Evolutionary conservation across 2,329 filamentous ascomycete genomes (phyloP).

Genomic region (Ascocoryne sarcoides): DNA sequence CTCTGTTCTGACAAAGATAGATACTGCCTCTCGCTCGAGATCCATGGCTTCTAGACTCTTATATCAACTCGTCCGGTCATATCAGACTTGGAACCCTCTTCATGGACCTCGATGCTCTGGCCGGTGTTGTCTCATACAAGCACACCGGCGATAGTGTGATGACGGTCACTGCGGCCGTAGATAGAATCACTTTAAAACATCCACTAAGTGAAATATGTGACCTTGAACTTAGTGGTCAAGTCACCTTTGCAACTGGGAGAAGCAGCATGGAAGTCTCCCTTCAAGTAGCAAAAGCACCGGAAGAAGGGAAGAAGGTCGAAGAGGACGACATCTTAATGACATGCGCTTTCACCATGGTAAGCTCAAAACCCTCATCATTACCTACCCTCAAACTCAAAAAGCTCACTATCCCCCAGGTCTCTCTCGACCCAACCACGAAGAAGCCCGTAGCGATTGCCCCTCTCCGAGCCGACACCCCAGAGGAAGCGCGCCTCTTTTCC

Average conservation of each 20-base stretch:
- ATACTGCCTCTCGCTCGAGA: slow-evolving; percentile 56
- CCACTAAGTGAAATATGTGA: slow-evolving; percentile 62
- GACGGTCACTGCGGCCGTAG: slow-evolving; percentile 33
- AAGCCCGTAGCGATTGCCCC: slow-evolving; percentile 55
- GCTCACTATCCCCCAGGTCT: slow-evolving; percentile 29
- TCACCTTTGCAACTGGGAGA: slow-evolving; percentile 54
- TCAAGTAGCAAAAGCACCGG: slow-evolving; percentile 56
- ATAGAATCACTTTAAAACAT: slow-evolving; percentile 42
- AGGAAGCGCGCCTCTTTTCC: slow-evolving; percentile 52
- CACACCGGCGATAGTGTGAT: slow-evolving; percentile 53
- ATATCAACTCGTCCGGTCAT: slow-evolving; percentile 60
- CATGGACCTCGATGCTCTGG: slow-evolving; percentile 65
- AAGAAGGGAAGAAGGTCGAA: slow-evolving; percentile 40
- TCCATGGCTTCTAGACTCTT: slow-evolving; percentile 62
- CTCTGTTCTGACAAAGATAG: slow-evolving; percentile 30
- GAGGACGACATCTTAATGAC: slow-evolving; percentile 58
- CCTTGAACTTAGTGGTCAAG: slow-evolving; percentile 48
- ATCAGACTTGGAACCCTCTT: slow-evolving; percentile 44
- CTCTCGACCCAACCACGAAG: slow-evolving; percentile 57
- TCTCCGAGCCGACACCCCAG: slow-evolving; percentile 48
- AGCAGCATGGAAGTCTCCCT: slow-evolving; percentile 63
- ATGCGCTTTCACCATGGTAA: slow-evolving; percentile 67
- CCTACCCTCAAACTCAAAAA: background rate
- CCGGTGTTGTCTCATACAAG: slow-evolving; percentile 61
- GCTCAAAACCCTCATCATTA: background rate